Conservation (phyloP, 2,329 filamentous ascomycete genomes). For the Hypoxylon sp. region DNA sequence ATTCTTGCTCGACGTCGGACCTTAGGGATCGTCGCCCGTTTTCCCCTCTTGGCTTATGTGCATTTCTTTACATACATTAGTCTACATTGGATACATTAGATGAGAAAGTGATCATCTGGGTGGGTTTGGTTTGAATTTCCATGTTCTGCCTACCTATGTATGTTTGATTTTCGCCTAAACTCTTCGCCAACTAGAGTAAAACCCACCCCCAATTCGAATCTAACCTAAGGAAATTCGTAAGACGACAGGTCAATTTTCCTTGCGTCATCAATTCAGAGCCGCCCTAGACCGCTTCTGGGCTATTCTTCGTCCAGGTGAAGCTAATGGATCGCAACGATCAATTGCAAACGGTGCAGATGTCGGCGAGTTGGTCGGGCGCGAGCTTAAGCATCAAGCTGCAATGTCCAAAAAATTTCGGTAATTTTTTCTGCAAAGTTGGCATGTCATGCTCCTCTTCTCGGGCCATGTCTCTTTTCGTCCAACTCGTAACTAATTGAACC, state of each 20-base stretch:
- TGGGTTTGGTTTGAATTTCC: constrained; percentile 18
- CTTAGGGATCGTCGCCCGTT: constrained; percentile 19
- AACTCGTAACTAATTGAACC: constrained; percentile 24
- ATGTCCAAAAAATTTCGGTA: constrained; percentile 3
- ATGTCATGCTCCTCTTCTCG: constrained; percentile 16
- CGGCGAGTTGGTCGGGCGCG: no score
- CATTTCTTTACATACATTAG: constrained; percentile 17
- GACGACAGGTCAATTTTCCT: constrained; percentile 34
- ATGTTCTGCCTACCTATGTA: no score
- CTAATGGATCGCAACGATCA: background rate
- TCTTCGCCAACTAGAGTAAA: constrained; percentile 28
- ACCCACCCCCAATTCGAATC: constrained; percentile 25
- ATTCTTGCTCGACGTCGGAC: constrained; percentile 12
- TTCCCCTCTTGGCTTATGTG: constrained; percentile 18
- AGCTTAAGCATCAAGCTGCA: no score
- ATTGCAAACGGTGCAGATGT: no score
- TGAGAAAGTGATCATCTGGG: constrained; percentile 26
- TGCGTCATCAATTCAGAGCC: constrained; percentile 34
- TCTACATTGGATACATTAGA: constrained; percentile 22
- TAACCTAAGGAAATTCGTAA: constrained; percentile 19
- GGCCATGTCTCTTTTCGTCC: constrained; percentile 33
- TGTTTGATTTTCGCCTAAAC: constrained; percentile 35
- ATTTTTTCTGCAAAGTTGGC: constrained; percentile 21
- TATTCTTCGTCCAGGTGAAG: no score
- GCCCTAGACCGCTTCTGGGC: constrained; percentile 30